Evolutionary conservation across 805 yeast genomes (phyloP).

Genomic region (Ogataea polymorpha): DNA sequence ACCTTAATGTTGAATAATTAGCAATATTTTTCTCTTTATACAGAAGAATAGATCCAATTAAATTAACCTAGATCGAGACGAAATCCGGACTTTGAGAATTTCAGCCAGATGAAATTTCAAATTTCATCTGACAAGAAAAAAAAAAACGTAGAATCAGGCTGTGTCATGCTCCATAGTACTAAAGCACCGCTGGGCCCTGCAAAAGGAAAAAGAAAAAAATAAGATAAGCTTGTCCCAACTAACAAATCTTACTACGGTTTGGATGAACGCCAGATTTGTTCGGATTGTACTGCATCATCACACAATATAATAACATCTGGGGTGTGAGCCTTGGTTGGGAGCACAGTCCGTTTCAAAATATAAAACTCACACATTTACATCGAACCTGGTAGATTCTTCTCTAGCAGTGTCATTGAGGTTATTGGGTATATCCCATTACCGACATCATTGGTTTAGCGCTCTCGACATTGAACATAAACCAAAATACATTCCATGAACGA

Average conservation of each 20-base stretch:
- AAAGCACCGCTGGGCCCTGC: constrained; percentile 4
- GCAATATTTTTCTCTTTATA: constrained; percentile 4
- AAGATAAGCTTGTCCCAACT: constrained; percentile 5
- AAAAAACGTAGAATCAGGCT: constrained; percentile 5
- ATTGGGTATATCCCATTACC: constrained; percentile 5
- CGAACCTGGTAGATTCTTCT: constrained; percentile 2
- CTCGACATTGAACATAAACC: neutral
- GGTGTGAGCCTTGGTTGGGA: neutral
- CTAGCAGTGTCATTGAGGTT: neutral
- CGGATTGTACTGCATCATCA: neutral
- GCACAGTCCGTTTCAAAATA: neutral
- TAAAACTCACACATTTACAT: neutral
- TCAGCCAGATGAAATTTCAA: constrained; percentile 1
- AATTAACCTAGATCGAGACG: neutral
- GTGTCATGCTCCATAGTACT: neutral
- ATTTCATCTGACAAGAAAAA: constrained; percentile 1
- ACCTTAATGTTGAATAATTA: neutral
- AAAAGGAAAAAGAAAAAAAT: constrained; percentile 3
- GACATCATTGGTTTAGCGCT: neutral
- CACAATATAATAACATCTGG: neutral
- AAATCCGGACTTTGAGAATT: neutral
- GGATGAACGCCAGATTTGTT: neutral
- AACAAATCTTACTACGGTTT: neutral
- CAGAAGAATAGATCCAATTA: constrained; percentile 4
- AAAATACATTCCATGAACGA: neutral